phyloP scores from a whole-genome alignment of 805 yeast species.

The Ogataea ganodermae region DNA sequence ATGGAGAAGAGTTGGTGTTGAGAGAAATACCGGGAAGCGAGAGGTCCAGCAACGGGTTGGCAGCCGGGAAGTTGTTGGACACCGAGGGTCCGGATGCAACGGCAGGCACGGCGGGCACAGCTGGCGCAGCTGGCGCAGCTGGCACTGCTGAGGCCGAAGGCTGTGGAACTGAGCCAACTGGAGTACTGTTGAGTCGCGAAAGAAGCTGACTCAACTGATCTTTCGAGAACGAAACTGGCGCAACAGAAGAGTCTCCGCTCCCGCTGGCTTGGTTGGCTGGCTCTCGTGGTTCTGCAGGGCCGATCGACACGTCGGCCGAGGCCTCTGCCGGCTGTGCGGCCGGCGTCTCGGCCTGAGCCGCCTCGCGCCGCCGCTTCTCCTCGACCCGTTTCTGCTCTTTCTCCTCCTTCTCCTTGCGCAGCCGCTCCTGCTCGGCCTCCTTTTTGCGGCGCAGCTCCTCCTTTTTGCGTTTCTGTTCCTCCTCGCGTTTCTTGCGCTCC shows the following conservation, averaged over 20 bases:
- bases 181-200: constrained; percentile 11
- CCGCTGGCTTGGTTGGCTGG: constrained; percentile 23
- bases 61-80: not conserved
- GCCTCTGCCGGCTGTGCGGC: too few species aligned
- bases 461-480: constrained; percentile 45
- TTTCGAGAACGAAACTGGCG: constrained; percentile 15
- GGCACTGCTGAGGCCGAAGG: not conserved
- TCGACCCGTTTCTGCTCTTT: constrained; percentile 42
- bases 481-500: constrained; percentile 41
- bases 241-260: constrained; percentile 22
- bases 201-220: constrained; percentile 22
- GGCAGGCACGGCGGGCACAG: constrained; percentile 6
- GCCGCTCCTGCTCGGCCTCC: constrained; percentile 42
- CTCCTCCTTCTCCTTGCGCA: constrained; percentile 36
- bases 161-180: constrained; percentile 1
- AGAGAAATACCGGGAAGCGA: constrained; percentile 12
- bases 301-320: too few species aligned
- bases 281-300: not conserved
- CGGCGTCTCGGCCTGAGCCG: constrained; percentile 36
- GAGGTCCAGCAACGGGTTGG: constrained; percentile 18
- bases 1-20: constrained; percentile 5
- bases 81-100: not conserved
- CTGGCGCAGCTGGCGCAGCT: too few species aligned
- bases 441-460: constrained; percentile 41
- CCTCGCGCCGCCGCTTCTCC: constrained; percentile 33